Percentiles rank a stretch among this genome's conserved stretches.
These are phyloP conservation scores for Hymenoscyphus albidus DNA, from an alignment of 2,329 filamentous ascomycete species.

Conservation along the genomic window DNA sequence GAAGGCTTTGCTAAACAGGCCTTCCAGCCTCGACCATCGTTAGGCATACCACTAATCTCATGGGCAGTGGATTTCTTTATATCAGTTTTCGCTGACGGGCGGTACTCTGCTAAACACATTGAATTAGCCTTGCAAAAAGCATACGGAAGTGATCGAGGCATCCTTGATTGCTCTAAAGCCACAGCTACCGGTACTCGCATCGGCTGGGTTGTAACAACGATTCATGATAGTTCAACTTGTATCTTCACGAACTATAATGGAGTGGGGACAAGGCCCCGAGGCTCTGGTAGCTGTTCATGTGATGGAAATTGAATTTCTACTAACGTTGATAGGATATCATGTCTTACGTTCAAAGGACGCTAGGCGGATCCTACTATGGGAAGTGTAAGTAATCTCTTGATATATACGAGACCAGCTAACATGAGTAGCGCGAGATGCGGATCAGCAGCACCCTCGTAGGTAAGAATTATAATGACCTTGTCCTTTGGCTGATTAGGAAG, in stretches of 20 bases:
- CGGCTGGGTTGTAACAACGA: constrained; percentile 6
- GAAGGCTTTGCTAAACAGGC: constrained; percentile 3
- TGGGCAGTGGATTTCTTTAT: constrained; percentile 5
- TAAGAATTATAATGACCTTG: neutral
- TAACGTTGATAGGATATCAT: constrained; percentile 3
- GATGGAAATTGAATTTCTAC: neutral
- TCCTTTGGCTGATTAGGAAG: neutral
- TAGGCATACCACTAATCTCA: constrained; percentile 6
- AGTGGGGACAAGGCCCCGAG: constrained; percentile 2
- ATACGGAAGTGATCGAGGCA: neutral
- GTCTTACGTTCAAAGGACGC: neutral
- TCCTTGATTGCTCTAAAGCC: constrained; percentile 12
- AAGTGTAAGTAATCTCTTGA: constrained; percentile 3
- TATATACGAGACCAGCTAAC: neutral
- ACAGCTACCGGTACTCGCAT: constrained; percentile 9
- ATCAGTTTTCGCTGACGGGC: constrained; percentile 6
- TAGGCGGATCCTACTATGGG: neutral
- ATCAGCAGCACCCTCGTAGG: constrained; percentile 5
- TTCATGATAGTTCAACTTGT: constrained; percentile 5
- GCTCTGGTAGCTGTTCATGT: too few species aligned
- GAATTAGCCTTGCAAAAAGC: constrained; percentile 4
- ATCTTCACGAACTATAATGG: constrained; percentile 16
- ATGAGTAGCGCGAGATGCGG: neutral
- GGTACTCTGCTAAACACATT: constrained; percentile 9
- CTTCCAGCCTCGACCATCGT: constrained; percentile 3